These are phyloP conservation scores for Agastache rugosa DNA, from an alignment of 257 asterid species.

Conservation along the genomic window DNA sequence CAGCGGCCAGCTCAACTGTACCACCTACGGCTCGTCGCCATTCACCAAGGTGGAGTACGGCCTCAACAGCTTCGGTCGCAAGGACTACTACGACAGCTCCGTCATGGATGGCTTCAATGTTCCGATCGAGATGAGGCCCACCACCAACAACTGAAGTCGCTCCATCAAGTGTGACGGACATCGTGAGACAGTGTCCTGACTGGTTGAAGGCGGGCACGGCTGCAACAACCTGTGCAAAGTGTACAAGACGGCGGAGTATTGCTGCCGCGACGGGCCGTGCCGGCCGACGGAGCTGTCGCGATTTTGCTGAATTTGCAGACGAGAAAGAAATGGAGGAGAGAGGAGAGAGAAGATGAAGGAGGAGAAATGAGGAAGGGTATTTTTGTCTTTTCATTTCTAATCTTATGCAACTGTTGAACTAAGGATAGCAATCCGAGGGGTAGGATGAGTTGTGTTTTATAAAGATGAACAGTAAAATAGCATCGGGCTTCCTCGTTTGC, in stretches of 20 bases:
- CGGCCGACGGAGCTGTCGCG: too few relatives aligned
- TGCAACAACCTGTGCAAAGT: slow-evolving; percentile 77
- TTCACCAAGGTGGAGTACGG: slow-evolving; percentile 56
- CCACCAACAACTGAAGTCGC: slow-evolving; percentile 46
- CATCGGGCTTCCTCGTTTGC: too few relatives aligned
- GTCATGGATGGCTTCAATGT: slow-evolving; percentile 55
- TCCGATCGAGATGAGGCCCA: slow-evolving; percentile 44
- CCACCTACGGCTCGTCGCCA: slow-evolving; percentile 45
- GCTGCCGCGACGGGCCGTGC: slow-evolving; percentile 65
- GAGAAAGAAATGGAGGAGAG: too few relatives aligned
- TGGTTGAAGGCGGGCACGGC: slow-evolving; percentile 54
- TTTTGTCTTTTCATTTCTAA: too few relatives aligned
- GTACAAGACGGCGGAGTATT: slow-evolving; percentile 54
- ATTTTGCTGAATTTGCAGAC: too few relatives aligned
- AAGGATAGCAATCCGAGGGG: too few relatives aligned
- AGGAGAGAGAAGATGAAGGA: too few relatives aligned
- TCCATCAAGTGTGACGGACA: slow-evolving; percentile 52
- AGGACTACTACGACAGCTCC: slow-evolving; percentile 55
- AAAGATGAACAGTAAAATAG: too few relatives aligned
- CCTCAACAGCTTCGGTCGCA: slow-evolving; percentile 42
- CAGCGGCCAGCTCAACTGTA: slow-evolving; percentile 48
- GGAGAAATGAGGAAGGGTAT: too few relatives aligned
- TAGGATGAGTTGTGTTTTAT: too few relatives aligned
- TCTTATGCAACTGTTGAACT: too few relatives aligned
- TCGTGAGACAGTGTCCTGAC: slow-evolving; percentile 59